Percentiles rank a stretch among this genome's conserved stretches.
Conservation (phyloP, 176 grass and related monocot genomes). For the Phoenix roebelenii region DNA sequence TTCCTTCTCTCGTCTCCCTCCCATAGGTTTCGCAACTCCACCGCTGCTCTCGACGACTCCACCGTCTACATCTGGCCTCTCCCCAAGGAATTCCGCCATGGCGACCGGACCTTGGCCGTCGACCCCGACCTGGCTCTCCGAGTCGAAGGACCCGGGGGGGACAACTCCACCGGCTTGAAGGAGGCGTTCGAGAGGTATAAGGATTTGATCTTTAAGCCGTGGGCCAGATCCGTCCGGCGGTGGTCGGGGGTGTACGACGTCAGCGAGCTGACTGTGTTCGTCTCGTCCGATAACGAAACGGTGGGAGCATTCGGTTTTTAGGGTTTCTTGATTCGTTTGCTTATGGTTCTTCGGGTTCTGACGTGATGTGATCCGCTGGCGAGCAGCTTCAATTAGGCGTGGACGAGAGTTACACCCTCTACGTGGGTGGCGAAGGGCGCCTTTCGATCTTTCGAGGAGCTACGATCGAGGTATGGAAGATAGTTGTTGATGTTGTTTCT, state of each 20-base stretch:
- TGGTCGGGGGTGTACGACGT: conserved; percentile 29
- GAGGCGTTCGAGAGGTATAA: conserved; percentile 73
- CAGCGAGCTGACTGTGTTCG: conserved; percentile 47
- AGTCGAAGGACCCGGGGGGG: conserved; percentile 24
- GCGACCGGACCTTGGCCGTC: conserved; percentile 38
- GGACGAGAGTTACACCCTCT: conserved; percentile 85
- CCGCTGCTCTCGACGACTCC: conserved; percentile 6
- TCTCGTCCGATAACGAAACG: conserved; percentile 64
- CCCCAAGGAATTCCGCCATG: conserved; percentile 41
- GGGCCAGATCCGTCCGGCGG: conserved; percentile 32
- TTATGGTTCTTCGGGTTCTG: not conserved
- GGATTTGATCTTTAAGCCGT: conserved; percentile 46
- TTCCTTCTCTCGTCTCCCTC: conserved; percentile 13
- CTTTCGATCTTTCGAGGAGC: conserved; percentile 68
- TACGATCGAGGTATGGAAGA: conserved; percentile 50
- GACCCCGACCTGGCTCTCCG: conserved; percentile 61
- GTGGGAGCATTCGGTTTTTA: conserved; percentile 30
- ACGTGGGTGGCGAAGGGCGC: conserved; percentile 24
- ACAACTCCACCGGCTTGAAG: conserved; percentile 23
- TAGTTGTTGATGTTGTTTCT: no score
- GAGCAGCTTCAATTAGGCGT: conserved; percentile 57
- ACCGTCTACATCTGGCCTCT: conserved; percentile 78
- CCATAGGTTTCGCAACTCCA: conserved; percentile 18
- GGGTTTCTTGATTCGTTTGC: not conserved
- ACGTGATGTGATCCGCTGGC: conserved; percentile 5